Conservation (phyloP, 306 rosid genomes). For the Cicer cuneatum region DNA sequence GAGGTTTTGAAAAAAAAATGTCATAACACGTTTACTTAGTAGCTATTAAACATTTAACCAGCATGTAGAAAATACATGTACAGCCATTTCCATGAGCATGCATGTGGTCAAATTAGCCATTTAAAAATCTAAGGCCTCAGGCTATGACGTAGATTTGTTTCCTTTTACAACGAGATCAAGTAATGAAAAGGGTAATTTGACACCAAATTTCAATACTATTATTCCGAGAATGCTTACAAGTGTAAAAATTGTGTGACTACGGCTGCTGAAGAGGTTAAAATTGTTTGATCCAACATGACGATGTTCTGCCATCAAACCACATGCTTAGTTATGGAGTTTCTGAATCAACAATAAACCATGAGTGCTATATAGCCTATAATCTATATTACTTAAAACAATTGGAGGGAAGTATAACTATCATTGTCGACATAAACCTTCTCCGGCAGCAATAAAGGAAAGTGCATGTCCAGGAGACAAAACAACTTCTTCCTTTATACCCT, state of each 20-base stretch:
- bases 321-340: slow-evolving; percentile 31
- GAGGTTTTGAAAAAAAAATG: not conserved
- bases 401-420: slow-evolving; percentile 30
- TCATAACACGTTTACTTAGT: not conserved
- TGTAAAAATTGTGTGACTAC: slow-evolving; percentile 98
- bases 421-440: slow-evolving; percentile 71
- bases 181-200: slow-evolving; percentile 13
- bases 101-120: slow-evolving; percentile 34
- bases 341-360: slow-evolving; percentile 23
- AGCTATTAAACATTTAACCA: slow-evolving; percentile 26
- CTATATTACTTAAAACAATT: slow-evolving; percentile 13
- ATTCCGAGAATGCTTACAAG: slow-evolving; percentile 65
- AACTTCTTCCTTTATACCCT: slow-evolving; percentile 99
- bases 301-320: slow-evolving; percentile 74
- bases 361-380: slow-evolving; percentile 24
- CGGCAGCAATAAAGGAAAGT: slow-evolving; percentile 96
- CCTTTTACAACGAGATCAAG: slow-evolving; percentile 18
- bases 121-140: slow-evolving; percentile 36
- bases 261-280: slow-evolving; percentile 96
- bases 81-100: slow-evolving; percentile 17
- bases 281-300: slow-evolving; percentile 99
- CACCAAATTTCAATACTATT: slow-evolving; percentile 19
- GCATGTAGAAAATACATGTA: slow-evolving; percentile 12
- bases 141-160: slow-evolving; percentile 26
- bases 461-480: slow-evolving; percentile 98